Base-by-base conservation (phyloP, 768 basidiomycete genomes). In the Tylopilus subfusipes region DNA sequence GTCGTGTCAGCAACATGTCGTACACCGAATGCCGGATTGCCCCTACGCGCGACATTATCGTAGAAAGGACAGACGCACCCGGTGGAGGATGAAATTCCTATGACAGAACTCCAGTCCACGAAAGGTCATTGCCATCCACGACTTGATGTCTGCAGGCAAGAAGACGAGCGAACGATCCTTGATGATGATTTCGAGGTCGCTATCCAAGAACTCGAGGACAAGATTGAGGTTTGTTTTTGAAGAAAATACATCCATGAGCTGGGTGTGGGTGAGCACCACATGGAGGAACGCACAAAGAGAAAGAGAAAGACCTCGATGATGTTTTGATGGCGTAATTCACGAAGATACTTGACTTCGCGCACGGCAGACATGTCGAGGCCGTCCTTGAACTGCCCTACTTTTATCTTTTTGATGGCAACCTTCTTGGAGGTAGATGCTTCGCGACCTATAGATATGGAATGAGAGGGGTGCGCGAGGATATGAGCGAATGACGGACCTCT, bases 361-460 rank as follows among this genome's bases (percentile, higher is more conserved):
- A 99, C 86, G 53, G 97, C 97, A 57, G 93, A 96, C 94, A 99
- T 98, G 73, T 98, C 96, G 31, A 99, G 80, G 13, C 97, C 97
- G 72, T 98, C 97, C 69, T 95, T 96, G 78, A 96, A 94, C 63
- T 90, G 90, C 5, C 94, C 93, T 14, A 95, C 88, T 65, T 96
- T 96, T 61, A 97, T 96, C 73, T 98, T 98, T 77, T 99, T 99
- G 63, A 99, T 96, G 53, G 97, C 97, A 0, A 98, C 86, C 72
- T 86, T 89, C n/a, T 85, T 77, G 29, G 84, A 84, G 3, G 89
- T 90, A 0, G 83, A 74, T 18, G 81, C 77, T 63, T 93, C 88
- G 58, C 85, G 78, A 24, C 90, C 92, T 93, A 58, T 40, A 44
- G 24, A 36, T 25, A 54, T 44, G 46, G 53, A 16, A 48, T 54